Evolutionary conservation across 306 rosid species (phyloP).

Genomic region (Myrica gale): DNA sequence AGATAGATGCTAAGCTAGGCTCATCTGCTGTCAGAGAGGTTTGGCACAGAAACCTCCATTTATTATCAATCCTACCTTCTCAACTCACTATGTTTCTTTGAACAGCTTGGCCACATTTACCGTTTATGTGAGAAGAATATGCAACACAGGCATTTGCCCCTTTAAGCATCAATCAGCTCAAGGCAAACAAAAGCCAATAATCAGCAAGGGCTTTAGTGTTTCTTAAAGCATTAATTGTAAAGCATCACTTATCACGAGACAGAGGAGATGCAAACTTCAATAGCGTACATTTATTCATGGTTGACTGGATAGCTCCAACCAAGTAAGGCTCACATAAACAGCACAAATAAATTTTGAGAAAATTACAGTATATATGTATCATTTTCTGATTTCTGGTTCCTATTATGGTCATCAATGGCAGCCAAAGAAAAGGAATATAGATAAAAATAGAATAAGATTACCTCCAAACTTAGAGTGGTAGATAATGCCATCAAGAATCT

Average conservation of each 20-base stretch:
- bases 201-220: not conserved
- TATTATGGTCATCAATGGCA: not conserved
- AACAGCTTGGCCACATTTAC: not conserved
- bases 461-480: slow-evolving; percentile 75
- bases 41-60: not conserved
- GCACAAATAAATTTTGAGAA: not conserved
- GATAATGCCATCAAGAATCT: slow-evolving; percentile 67
- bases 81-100: too few relatives aligned
- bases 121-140: not conserved
- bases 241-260: not conserved
- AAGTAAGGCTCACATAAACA: slow-evolving; percentile 5
- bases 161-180: not conserved
- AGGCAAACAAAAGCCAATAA: not conserved
- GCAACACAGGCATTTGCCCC: not conserved
- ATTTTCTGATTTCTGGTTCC: not conserved
- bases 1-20: not conserved
- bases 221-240: not conserved
- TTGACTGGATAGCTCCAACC: slow-evolving; percentile 4
- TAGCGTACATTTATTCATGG: not conserved
- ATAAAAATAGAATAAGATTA: slow-evolving; percentile 27
- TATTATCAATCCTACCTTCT: not conserved
- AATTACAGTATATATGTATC: not conserved
- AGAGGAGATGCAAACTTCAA: slow-evolving; percentile 2
- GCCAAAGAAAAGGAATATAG: slow-evolving; percentile 7
- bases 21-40: not conserved